Evolutionary conservation across 1,284 basidiomycete species (phyloP), one percentile per base, ranked within the genome.

Genomic region (Stereum hirsutum): DNA sequence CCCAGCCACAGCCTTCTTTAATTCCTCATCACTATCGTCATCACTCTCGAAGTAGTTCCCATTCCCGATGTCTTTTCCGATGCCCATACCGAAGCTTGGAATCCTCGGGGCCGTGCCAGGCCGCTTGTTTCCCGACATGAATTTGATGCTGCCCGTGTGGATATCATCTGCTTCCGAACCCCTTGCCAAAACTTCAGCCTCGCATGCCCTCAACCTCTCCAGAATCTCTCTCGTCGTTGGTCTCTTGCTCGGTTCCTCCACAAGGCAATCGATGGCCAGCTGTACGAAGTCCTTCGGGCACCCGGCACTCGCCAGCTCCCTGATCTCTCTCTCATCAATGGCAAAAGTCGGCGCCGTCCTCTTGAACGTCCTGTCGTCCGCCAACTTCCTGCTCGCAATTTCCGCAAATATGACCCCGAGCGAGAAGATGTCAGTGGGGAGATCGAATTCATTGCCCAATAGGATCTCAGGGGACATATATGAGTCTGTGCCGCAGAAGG

Each of bases 381-480:
- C 92, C 17, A 97, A 72, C 45, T 72, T 78, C n/a, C 93, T 74
- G 0, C 88, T 78, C 1, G 83, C 72, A 52, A 99, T 89, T 65
- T 99, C 95, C 56, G 89, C 88, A 54, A 96, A 86, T 53, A 99
- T 95, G 58, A 99, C 81, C 1, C 94, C 95, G 17, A 97, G 75
- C 5, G 91, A 94, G 62, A 90, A 97, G 10, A 97, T 81, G 58
- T 99, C 95, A 6, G 94, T 95, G 2, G 90, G 84, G 6, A 98
- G 75, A 57, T 90, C 87, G 55, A 98, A 97, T 54, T 91, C 87
- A 43, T 88, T 77, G 15, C 94, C 93, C 11, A 90, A 70, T 6
- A 97, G 69, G 53, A 99, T 96, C 62, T 98, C 95, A 0, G 94
- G 95, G 7, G 81, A 90, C 89, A 88, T 89, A 64, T 90, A 91